Evolutionary conservation across 2,329 filamentous ascomycete species (phyloP).

Genomic region (Alternaria triticina): DNA sequence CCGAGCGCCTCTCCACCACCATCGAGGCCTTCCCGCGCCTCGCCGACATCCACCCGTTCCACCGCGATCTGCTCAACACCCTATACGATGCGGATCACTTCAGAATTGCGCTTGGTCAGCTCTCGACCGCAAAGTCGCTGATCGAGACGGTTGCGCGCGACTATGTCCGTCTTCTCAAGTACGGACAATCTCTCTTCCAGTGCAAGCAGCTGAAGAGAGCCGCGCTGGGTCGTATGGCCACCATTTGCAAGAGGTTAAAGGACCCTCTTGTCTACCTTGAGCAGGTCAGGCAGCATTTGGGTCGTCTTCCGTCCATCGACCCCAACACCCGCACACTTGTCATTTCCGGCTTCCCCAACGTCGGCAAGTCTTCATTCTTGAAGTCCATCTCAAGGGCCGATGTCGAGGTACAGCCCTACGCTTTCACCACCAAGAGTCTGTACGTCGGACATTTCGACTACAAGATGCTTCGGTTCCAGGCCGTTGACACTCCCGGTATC

Average conservation of each 20-base stretch:
- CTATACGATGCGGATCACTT: constrained; percentile 74
- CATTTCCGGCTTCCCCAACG: constrained; percentile 95
- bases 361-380: constrained; percentile 92
- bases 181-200: constrained; percentile 89
- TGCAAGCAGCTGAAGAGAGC: constrained; percentile 99
- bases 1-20: constrained; percentile 89
- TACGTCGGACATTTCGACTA: constrained; percentile 99
- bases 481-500: constrained; percentile 98
- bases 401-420: constrained; percentile 96
- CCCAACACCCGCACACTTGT: constrained; percentile 95
- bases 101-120: constrained; percentile 91
- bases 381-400: constrained; percentile 91
- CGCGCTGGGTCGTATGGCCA: constrained; percentile 96
- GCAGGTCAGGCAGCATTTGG: constrained; percentile 94
- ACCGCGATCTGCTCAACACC: constrained; percentile 89
- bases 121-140: constrained; percentile 93
- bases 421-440: constrained; percentile 96
- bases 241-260: constrained; percentile 91
- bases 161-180: constrained; percentile 95
- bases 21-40: constrained; percentile 88
- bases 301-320: constrained; percentile 97
- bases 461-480: constrained; percentile 87
- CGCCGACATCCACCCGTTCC: constrained; percentile 94
- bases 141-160: constrained; percentile 96
- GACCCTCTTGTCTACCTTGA: constrained; percentile 95